Evolutionary conservation across 1,139 yeast genomes (phyloP).

Genomic region (Torulaspora globosa): DNA sequence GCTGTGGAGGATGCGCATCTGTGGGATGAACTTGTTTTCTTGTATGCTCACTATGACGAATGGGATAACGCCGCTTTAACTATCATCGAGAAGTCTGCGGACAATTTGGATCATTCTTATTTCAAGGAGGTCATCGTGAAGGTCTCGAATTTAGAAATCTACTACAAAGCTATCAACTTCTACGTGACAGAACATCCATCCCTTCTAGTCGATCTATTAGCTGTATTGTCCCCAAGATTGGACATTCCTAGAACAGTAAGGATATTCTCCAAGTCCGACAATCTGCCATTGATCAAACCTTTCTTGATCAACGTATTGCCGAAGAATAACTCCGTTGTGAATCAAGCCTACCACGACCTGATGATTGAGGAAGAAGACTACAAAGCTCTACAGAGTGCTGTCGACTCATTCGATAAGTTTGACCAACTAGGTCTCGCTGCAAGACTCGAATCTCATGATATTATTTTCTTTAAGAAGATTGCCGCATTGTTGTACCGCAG

Average conservation of each 20-base stretch:
- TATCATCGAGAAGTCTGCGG: slow-evolving; percentile 94
- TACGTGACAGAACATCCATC: slow-evolving; percentile 92
- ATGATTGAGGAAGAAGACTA: slow-evolving; percentile 96
- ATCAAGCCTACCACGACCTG: slow-evolving; percentile 91
- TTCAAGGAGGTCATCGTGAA: slow-evolving; percentile 93
- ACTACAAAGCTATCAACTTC: slow-evolving; percentile 94
- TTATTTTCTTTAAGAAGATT: slow-evolving; percentile 90
- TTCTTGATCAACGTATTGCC: slow-evolving; percentile 87
- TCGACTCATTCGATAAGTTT: slow-evolving; percentile 85
- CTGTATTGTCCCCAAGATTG: slow-evolving; percentile 83
- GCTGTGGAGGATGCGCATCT: slow-evolving; percentile 93
- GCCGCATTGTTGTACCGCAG: slow-evolving; percentile 92
- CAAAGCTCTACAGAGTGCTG: slow-evolving; percentile 80
- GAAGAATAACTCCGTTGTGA: slow-evolving; percentile 86
- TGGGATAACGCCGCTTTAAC: slow-evolving; percentile 98
- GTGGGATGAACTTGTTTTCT: slow-evolving; percentile 94
- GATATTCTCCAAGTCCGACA: slow-evolving; percentile 91
- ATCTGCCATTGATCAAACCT: slow-evolving; percentile 92
- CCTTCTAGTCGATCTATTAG: slow-evolving; percentile 76
- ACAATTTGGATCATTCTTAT: slow-evolving; percentile 88
- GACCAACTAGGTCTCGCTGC: slow-evolving; percentile 90
- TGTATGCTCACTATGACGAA: slow-evolving; percentile 97
- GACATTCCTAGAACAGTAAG: slow-evolving; percentile 94
- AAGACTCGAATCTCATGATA: slow-evolving; percentile 85
- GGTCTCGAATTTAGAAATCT: slow-evolving; percentile 93